Evolutionary conservation across 176 grass and related monocot genomes (phyloP), one percentile per base, ranked within the genome.

Genomic region (Phoenix dactylifera): DNA sequence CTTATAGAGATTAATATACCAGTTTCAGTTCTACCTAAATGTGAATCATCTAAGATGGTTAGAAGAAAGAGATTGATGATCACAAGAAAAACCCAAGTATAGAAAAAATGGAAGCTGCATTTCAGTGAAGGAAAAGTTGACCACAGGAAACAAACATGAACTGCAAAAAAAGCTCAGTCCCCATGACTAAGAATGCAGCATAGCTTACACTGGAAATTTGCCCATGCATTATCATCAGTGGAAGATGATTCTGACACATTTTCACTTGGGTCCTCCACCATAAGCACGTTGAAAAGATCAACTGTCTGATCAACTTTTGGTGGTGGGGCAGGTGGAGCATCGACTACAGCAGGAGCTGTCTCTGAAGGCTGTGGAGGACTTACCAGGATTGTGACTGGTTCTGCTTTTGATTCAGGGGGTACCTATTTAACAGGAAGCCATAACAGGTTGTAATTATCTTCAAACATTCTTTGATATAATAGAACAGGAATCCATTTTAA

Each of bases 151-250:
- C 35, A 44, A 44, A 14, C 35, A 44, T 44, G 35, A 44, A 44
- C 35, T 14, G 10, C 9, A 44, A 44, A 12, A 44, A 35, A 9
- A 35, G 9, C 2, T 6, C 7, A 44, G 35, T 44, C 35, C 2
- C 35, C 35, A 44, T 44, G 35, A 35, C 23, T 53, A 52, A 69
- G 28, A 67, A 49, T 51, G 35, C 58, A 55, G n/a, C 18, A 66
- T 5, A 64, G 69, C 39, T 58, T 67, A 82, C 79, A 74, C 51
- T 82, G 26, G 65, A 82, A 82, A 62, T 82, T 77, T 55, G 67
- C 79, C 79, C 79, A 82, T 67, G 52, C 55, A 32, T 55, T 24
- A 60, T 76, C 73, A 67, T 82, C 61, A 57, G 62, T 35, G 17
- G 29, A 49, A 59, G 73, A 72, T 50, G 54, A 66, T 59, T n/a